Percentiles rank a stretch among this genome's conserved stretches.
Conservation (phyloP, 805 yeast genomes). For the Lachancea kluyveri region DNA sequence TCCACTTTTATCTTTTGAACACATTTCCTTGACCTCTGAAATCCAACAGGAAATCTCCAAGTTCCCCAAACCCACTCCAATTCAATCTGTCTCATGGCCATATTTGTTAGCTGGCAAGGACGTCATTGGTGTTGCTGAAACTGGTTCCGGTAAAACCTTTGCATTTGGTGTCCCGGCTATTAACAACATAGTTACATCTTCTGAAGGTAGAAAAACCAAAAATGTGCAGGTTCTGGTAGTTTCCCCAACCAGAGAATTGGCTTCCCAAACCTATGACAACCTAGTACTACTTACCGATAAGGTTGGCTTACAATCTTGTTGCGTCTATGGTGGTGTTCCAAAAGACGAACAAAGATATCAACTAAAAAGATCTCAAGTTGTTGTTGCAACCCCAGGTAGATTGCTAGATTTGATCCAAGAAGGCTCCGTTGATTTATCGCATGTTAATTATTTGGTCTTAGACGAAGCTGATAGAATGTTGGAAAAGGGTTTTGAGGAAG, state of each 20-base stretch:
- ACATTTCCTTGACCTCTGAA: conserved; percentile 48
- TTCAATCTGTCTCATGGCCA: conserved; percentile 95
- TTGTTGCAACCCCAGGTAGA: conserved; percentile 98
- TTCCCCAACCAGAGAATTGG: conserved; percentile 97
- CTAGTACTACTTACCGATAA: conserved; percentile 55
- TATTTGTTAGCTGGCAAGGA: conserved; percentile 70
- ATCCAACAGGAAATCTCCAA: conserved; percentile 57
- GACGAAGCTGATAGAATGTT: conserved; percentile 99
- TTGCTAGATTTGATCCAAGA: conserved; percentile 85
- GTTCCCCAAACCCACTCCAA: conserved; percentile 91
- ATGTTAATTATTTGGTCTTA: conserved; percentile 72
- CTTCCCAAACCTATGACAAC: conserved; percentile 88
- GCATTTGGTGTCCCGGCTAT: conserved; percentile 98
- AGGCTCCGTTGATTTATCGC: conserved; percentile 65
- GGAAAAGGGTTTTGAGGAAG: conserved; percentile 97
- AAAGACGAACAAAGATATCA: conserved; percentile 82
- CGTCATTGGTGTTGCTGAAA: conserved; percentile 95
- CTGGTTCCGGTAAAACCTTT: conserved; percentile 96
- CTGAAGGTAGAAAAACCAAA: conserved; percentile 22
- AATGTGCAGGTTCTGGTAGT: conserved; percentile 75
- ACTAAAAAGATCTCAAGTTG: conserved; percentile 62
- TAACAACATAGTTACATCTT: conserved; percentile 45
- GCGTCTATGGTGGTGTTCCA: conserved; percentile 96
- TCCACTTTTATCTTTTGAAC: conserved; percentile 66
- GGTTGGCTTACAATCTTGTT: conserved; percentile 62